Conservation (phyloP, 2,329 filamentous ascomycete genomes). For the Aspergillus candidus region DNA sequence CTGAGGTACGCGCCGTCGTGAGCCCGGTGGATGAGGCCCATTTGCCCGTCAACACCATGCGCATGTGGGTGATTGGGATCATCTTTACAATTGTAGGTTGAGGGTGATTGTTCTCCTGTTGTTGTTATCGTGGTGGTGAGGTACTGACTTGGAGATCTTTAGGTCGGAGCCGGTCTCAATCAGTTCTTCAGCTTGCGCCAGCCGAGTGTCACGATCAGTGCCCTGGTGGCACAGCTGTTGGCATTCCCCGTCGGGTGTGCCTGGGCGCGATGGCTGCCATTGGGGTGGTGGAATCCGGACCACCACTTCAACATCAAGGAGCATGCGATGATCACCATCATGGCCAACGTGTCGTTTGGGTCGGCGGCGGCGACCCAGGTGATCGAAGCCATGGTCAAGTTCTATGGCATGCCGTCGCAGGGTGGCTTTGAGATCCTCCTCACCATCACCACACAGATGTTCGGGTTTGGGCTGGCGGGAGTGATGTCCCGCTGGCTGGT, state of each 20-base stretch:
- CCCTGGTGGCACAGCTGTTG: slow-evolving; percentile 38
- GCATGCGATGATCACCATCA: slow-evolving; percentile 41
- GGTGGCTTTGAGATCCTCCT: slow-evolving; percentile 57
- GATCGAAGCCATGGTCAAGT: slow-evolving; percentile 39
- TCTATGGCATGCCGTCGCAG: slow-evolving; percentile 53
- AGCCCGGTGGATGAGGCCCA: slow-evolving; percentile 27
- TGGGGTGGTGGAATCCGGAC: slow-evolving; percentile 40
- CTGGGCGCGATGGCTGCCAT: slow-evolving; percentile 33
- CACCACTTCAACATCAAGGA: slow-evolving; percentile 37
- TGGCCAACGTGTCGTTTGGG: slow-evolving; percentile 45
- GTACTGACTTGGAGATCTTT: slow-evolving; percentile 3
- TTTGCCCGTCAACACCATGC: slow-evolving; percentile 29
- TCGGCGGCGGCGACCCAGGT: slow-evolving; percentile 37
- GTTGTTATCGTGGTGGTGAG: neutral
- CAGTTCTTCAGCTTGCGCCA: slow-evolving; percentile 36
- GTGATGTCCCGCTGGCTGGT: slow-evolving; percentile 54
- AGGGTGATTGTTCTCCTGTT: too few species aligned
- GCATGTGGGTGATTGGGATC: slow-evolving; percentile 35
- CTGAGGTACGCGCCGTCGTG: slow-evolving; percentile 35
- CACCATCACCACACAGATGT: slow-evolving; percentile 55
- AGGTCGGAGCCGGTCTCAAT: slow-evolving; percentile 34
- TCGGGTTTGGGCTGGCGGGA: slow-evolving; percentile 60
- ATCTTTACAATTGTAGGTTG: slow-evolving; percentile 32
- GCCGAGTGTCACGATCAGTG: slow-evolving; percentile 35
- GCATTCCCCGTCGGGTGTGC: slow-evolving; percentile 41